phyloP scores from a whole-genome alignment of 768 basidiomycete species.

The Leccinellum rugosiceps region DNA sequence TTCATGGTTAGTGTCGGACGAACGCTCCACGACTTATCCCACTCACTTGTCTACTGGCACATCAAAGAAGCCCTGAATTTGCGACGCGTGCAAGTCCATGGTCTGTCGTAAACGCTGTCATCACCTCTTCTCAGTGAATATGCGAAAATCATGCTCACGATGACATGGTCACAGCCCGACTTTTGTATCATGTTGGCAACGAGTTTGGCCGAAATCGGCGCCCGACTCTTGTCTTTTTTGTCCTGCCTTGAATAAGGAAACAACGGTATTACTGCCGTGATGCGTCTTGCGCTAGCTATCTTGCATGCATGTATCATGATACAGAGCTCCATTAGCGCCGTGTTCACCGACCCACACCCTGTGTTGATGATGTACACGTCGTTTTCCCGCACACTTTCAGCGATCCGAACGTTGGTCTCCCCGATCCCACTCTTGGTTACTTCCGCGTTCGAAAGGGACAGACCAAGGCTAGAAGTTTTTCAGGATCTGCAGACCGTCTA shows the following conservation, averaged over 20 bases:
- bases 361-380: slow-evolving; percentile 99
- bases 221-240: slow-evolving; percentile 98
- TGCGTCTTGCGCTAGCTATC: slow-evolving; percentile 96
- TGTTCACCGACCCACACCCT: slow-evolving; percentile 83
- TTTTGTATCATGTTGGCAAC: slow-evolving; percentile 97
- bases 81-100: slow-evolving; percentile 98
- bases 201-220: slow-evolving; percentile 96
- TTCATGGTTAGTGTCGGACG: slow-evolving; percentile 12
- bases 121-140: neutral
- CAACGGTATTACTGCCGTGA: slow-evolving; percentile 96
- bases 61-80: slow-evolving; percentile 99
- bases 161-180: slow-evolving; percentile 94
- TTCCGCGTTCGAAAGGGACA: slow-evolving; percentile 83
- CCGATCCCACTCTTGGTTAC: slow-evolving; percentile 87
- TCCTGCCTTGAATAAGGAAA: slow-evolving; percentile 98
- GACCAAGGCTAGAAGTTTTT: slow-evolving; percentile 66
- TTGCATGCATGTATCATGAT: slow-evolving; percentile 99
- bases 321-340: slow-evolving; percentile 94
- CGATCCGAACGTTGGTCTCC: slow-evolving; percentile 88
- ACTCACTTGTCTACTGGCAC: slow-evolving; percentile 99
- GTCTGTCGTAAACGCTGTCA: slow-evolving; percentile 50
- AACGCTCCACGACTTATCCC: neutral
- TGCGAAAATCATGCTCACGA: slow-evolving; percentile 52
- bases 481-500: slow-evolving; percentile 20
- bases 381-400: slow-evolving; percentile 94